A percentile compares a stretch with the other conserved stretches of the same genome.
phyloP scores from a whole-genome alignment of 257 asterid species.

The Anisodus acutangulus region DNA sequence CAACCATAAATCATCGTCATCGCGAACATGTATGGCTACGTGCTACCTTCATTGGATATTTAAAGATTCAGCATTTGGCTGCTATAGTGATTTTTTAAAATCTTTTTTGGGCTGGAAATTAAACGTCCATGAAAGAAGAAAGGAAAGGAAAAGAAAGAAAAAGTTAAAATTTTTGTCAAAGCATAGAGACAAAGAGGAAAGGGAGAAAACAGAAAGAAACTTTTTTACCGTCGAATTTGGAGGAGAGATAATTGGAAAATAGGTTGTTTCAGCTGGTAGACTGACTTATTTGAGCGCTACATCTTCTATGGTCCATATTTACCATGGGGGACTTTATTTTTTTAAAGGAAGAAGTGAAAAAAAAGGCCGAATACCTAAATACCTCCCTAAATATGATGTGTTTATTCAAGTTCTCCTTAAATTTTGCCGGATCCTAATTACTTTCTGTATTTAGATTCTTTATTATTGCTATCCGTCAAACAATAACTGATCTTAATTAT shows the following conservation, averaged over 20 bases:
- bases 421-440: no score
- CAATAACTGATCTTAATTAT: no score
- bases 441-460: no score
- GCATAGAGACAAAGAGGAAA: not conserved
- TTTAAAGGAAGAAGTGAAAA: not conserved
- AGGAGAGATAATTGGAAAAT: not conserved
- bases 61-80: not conserved
- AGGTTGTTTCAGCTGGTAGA: not conserved
- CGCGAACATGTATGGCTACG: not conserved
- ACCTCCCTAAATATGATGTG: no score
- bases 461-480: no score
- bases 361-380: no score
- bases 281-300: not conserved
- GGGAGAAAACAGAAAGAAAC: not conserved
- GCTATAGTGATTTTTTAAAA: not conserved
- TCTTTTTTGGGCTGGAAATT: not conserved
- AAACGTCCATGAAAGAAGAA: not conserved
- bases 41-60: not conserved
- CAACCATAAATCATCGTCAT: not conserved
- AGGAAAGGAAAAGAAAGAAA: no score
- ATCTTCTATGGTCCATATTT: conserved; percentile 26
- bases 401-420: no score
- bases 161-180: not conserved
- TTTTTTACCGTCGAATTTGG: not conserved
- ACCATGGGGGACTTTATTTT: not conserved